These are phyloP conservation scores for Myrmaecium sp. DNA, from an alignment of 2,329 filamentous ascomycete species.

Conservation along the genomic window DNA sequence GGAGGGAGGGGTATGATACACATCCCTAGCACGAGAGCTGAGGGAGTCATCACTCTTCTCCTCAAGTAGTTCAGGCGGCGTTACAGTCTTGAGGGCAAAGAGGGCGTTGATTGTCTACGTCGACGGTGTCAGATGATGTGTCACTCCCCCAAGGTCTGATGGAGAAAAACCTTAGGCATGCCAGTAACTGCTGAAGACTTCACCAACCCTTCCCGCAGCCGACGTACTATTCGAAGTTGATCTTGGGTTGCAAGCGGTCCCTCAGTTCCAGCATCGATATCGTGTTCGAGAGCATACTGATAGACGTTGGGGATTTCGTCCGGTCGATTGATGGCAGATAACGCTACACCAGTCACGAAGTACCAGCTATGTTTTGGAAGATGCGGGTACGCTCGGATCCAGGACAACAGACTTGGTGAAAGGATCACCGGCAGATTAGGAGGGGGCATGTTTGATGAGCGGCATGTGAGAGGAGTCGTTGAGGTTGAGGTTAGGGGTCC, in stretches of 20 bases:
- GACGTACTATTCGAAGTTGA: conserved; percentile 26
- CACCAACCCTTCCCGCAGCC: conserved; percentile 33
- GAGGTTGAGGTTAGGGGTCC: too few species aligned
- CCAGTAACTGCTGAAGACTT: conserved; percentile 33
- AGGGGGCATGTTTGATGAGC: conserved; percentile 4
- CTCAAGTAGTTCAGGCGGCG: conserved; percentile 26
- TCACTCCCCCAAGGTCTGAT: neutral
- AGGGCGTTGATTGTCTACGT: conserved; percentile 18
- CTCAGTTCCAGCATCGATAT: conserved; percentile 8
- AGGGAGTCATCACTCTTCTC: conserved; percentile 20
- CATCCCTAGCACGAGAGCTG: conserved; percentile 22
- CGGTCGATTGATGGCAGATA: conserved; percentile 32
- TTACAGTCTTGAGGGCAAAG: conserved; percentile 27
- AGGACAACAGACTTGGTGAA: conserved; percentile 26
- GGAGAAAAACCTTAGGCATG: conserved; percentile 28
- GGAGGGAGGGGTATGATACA: conserved; percentile 19
- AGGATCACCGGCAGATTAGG: conserved; percentile 13
- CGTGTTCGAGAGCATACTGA: conserved; percentile 23
- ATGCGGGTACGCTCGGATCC: conserved; percentile 23
- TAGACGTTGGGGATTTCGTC: conserved; percentile 32
- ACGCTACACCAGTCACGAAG: conserved; percentile 28
- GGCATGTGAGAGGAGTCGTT: neutral
- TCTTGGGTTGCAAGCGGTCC: conserved; percentile 16
- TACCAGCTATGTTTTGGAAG: conserved; percentile 33
- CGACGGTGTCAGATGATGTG: neutral